Conservation (phyloP, 2,329 filamentous ascomycete species). For the Neocucurbitaria cava region DNA sequence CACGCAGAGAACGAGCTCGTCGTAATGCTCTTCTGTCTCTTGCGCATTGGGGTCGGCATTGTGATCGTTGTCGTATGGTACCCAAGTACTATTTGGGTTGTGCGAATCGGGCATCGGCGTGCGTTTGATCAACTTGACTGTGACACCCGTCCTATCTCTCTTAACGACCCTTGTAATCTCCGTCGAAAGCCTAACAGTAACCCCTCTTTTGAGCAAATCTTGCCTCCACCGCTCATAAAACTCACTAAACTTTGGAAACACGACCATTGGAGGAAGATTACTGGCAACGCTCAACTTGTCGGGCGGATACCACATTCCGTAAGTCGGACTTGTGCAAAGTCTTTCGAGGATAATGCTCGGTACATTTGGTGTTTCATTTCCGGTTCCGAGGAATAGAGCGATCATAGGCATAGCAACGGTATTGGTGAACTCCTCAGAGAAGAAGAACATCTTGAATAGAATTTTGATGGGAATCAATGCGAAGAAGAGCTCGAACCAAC, state of each 20-base stretch:
- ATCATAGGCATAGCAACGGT: conserved; percentile 75
- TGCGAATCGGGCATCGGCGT: conserved; percentile 53
- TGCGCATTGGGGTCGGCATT: conserved; percentile 51
- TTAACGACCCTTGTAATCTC: conserved; percentile 62
- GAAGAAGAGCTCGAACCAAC: conserved; percentile 66
- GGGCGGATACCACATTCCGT: conserved; percentile 65
- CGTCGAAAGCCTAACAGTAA: conserved; percentile 63
- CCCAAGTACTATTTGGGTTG: conserved; percentile 55
- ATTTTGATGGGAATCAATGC: conserved; percentile 68
- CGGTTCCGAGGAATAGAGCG: conserved; percentile 76
- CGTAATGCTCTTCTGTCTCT: conserved; percentile 61
- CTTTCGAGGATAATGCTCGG: conserved; percentile 69
- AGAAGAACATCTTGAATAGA: conserved; percentile 71
- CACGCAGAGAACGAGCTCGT: conserved; percentile 71
- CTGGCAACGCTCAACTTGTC: conserved; percentile 57
- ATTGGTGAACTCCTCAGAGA: conserved; percentile 73
- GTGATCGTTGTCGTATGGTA: conserved; percentile 42
- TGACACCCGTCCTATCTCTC: conserved; percentile 60
- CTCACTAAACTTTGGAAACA: conserved; percentile 67
- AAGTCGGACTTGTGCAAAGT: conserved; percentile 60
- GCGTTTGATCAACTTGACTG: conserved; percentile 56
- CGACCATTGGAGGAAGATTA: conserved; percentile 64
- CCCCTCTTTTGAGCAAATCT: conserved; percentile 61
- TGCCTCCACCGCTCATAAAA: conserved; percentile 68
- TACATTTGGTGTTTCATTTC: conserved; percentile 76